These are phyloP conservation scores for Chenopodium quinoa DNA, from an alignment of 148 eudicot genomes.

Conservation along the genomic window DNA sequence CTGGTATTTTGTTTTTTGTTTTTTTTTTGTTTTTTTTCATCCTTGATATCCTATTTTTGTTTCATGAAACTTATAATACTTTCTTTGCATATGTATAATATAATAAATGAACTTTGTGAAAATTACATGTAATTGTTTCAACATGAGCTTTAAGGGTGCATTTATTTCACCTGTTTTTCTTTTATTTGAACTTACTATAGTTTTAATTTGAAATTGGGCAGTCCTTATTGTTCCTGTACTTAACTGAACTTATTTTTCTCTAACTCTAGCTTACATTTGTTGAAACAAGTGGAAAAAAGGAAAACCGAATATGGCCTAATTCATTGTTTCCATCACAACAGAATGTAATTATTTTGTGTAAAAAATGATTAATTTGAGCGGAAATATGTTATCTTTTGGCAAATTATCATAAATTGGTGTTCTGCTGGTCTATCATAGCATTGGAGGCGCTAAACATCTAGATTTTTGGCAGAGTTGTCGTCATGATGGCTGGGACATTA, in stretches of 20 bases:
- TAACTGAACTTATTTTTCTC: too few species aligned
- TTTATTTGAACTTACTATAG: too few species aligned
- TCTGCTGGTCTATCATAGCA: neutral
- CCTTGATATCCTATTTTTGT: neutral
- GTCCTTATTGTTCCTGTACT: too few species aligned
- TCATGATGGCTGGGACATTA: constrained; percentile 34
- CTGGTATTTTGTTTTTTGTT: constrained; percentile 30
- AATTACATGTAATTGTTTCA: neutral
- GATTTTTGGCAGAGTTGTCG: constrained; percentile 40
- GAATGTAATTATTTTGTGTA: too few species aligned
- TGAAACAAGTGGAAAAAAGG: too few species aligned
- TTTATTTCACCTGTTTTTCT: too few species aligned
- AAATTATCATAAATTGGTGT: neutral
- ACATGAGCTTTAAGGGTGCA: neutral
- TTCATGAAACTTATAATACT: constrained; percentile 7
- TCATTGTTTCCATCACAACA: too few species aligned
- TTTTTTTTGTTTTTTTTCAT: neutral
- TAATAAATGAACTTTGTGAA: neutral
- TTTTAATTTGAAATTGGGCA: too few species aligned
- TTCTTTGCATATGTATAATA: neutral
- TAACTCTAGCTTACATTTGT: too few species aligned
- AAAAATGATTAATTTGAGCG: too few species aligned
- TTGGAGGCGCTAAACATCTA: constrained; percentile 5
- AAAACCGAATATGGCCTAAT: too few species aligned
- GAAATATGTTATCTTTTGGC: neutral